Evolutionary conservation across 768 basidiomycete genomes (phyloP).

Genomic region (Hericium alpestre): DNA sequence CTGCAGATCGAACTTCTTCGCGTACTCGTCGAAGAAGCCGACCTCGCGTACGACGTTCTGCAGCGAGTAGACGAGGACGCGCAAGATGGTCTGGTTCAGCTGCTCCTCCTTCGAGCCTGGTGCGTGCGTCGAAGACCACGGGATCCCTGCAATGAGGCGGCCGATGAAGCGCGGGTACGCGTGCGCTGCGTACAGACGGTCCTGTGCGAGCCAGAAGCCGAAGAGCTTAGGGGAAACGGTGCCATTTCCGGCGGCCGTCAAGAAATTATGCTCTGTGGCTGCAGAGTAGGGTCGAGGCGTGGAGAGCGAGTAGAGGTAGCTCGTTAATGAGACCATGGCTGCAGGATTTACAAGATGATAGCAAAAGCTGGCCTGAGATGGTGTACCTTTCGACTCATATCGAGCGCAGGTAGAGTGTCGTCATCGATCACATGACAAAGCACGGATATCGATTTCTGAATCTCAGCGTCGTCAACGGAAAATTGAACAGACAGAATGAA

Average conservation of each 20-base stretch:
- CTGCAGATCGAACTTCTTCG: slow-evolving; percentile 33
- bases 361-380: background rate
- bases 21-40: slow-evolving; percentile 48
- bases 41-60: slow-evolving; percentile 49
- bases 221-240: slow-evolving; percentile 38
- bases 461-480: background rate
- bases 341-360: background rate
- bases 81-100: slow-evolving; percentile 32
- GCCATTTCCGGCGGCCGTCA: slow-evolving; percentile 44
- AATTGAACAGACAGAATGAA: no score
- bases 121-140: slow-evolving; percentile 29
- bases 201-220: slow-evolving; percentile 58
- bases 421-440: background rate
- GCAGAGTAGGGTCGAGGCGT: slow-evolving; percentile 8
- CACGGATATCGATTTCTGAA: background rate
- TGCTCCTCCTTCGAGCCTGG: slow-evolving; percentile 24
- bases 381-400: background rate
- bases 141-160: slow-evolving; percentile 50
- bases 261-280: slow-evolving; percentile 49
- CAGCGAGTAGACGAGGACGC: slow-evolving; percentile 40
- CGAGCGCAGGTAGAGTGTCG: background rate
- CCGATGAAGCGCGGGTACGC: slow-evolving; percentile 70
- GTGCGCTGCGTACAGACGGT: slow-evolving; percentile 63
- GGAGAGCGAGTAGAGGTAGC: background rate
- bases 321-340: background rate